phyloP scores from a whole-genome alignment of 257 asterid species.

The Scutellaria galericulata region DNA sequence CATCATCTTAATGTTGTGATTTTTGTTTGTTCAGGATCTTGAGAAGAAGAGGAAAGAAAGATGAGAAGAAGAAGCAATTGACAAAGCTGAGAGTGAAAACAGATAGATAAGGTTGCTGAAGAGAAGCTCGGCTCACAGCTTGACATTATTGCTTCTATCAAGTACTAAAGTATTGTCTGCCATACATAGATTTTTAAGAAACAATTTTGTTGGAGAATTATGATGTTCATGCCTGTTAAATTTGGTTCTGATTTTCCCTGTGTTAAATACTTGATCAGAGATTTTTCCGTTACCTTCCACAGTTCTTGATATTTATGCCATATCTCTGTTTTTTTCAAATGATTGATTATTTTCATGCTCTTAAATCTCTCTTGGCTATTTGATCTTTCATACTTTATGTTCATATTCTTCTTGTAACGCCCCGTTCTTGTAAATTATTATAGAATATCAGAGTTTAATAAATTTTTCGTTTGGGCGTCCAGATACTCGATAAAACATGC shows the following conservation, averaged over 20 bases:
- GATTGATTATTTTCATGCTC: background rate
- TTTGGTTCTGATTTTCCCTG: conserved; percentile 8
- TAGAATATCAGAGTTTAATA: no score
- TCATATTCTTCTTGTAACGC: no score
- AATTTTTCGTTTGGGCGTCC: no score
- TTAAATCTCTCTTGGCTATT: background rate
- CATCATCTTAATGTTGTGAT: background rate
- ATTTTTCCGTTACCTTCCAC: background rate
- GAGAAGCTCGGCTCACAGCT: conserved; percentile 88
- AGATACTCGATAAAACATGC: no score
- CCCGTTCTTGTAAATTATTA: no score
- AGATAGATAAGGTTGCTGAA: conserved; percentile 74
- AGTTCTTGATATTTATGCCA: background rate
- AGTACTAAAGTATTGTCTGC: conserved; percentile 48
- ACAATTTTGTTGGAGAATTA: conserved; percentile 42
- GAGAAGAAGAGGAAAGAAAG: conserved; percentile 95
- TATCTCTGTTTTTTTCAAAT: no score
- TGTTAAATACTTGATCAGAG: conserved; percentile 1
- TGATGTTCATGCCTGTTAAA: background rate
- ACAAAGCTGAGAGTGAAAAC: conserved; percentile 69
- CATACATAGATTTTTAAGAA: conserved; percentile 28
- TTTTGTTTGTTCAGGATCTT: conserved; percentile 53
- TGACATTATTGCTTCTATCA: conserved; percentile 64
- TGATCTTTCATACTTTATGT: no score
- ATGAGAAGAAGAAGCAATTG: conserved; percentile 87